Base-by-base conservation (phyloP, 176 grass and related monocot genomes). In the Zoysia japonica region DNA sequence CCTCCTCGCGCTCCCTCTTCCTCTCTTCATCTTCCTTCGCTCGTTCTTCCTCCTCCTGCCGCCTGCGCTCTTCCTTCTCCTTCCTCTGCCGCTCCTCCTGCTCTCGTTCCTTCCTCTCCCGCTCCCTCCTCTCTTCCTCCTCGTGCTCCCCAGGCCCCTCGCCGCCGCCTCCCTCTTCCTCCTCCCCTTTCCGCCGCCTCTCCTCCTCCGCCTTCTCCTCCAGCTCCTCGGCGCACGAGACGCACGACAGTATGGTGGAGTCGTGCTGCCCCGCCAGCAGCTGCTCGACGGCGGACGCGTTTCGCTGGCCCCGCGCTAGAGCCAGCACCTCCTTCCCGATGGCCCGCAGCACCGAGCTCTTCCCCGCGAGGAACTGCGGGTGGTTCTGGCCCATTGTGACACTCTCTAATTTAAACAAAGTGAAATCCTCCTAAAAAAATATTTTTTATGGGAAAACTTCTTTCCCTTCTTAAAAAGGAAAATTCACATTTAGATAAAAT, bases 351-450 rank as follows among this genome's bases (percentile, higher is more conserved):
- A 93, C 96, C 0, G 88, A 98, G 0, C 73, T 47, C 47, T 48
- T 74, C 50, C 92, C 96, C 6, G 84, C 88, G 64, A 98, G 70
- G 81, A 94, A 98, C 79, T 98, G 96, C 2, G 96, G 96, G 83
- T 88, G 85, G 86, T 98, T 98, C 55, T 75, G 53, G 3, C 80
- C 86, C n/a, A n/a, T n/a, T n/a, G n/a, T n/a, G n/a, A n/a, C n/a
- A n/a, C n/a, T n/a, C n/a, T n/a, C n/a, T n/a, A n/a, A n/a, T n/a
- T n/a, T n/a, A n/a, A n/a, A n/a, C n/a, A n/a, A n/a, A n/a, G n/a
- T n/a, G n/a, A n/a, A n/a, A n/a, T n/a, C n/a, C n/a, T n/a, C n/a
- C n/a, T n/a, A n/a, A n/a, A n/a, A n/a, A n/a, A n/a, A n/a, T n/a
- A n/a, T n/a, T n/a, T n/a, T n/a, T n/a, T n/a, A n/a, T n/a, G n/a